phyloP scores from a whole-genome alignment of 345 rosid species.

The Heritiera fomes region DNA sequence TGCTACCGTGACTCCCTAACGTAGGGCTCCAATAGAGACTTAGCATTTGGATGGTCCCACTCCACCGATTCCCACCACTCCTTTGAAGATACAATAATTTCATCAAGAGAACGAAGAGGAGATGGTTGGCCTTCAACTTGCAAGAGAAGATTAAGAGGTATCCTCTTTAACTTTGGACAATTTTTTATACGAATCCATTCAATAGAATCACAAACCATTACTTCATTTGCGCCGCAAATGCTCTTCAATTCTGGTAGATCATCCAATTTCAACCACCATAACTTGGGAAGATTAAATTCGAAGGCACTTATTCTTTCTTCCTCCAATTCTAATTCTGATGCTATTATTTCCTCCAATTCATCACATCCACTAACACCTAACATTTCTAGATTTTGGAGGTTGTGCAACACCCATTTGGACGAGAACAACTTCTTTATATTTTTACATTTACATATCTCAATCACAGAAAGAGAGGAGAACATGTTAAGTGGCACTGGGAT shows the following conservation, averaged over 20 bases:
- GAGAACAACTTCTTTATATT: slow-evolving; percentile 2
- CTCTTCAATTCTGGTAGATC: neutral
- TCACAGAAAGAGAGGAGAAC: neutral
- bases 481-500: neutral
- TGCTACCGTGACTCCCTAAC: too few species aligned
- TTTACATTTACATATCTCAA: slow-evolving; percentile 9
- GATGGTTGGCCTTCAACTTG: slow-evolving; percentile 11
- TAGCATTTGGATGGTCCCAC: slow-evolving; percentile 23
- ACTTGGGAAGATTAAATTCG: slow-evolving; percentile 16
- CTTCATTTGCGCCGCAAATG: slow-evolving; percentile 5
- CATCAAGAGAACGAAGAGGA: slow-evolving; percentile 18
- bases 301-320: neutral
- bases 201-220: slow-evolving; percentile 14
- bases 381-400: slow-evolving; percentile 25
- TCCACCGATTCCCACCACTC: neutral
- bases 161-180: slow-evolving; percentile 25
- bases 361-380: neutral
- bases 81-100: neutral
- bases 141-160: slow-evolving; percentile 16
- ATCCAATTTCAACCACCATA: neutral
- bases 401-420: neutral
- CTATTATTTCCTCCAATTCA: slow-evolving; percentile 31
- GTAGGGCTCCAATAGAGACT: neutral
- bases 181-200: neutral
- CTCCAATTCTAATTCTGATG: neutral